phyloP scores from a whole-genome alignment of 2,329 filamentous ascomycete genomes.

The Bimuria novae-zelandiae region DNA sequence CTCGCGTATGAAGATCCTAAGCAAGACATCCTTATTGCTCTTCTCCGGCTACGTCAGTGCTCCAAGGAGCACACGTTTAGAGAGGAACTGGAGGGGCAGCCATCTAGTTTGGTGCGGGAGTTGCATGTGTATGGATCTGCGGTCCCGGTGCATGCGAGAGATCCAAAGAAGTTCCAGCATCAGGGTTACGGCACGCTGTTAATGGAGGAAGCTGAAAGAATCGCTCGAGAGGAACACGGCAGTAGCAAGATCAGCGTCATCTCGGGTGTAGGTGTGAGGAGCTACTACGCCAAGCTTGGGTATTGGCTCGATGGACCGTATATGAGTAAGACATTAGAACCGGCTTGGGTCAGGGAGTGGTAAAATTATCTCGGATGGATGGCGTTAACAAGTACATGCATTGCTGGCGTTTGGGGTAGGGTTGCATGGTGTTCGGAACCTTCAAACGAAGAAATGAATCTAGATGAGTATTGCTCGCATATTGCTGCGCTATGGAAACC shows the following conservation, averaged over 20 bases:
- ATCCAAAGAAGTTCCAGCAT: constrained; percentile 97
- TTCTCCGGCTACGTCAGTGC: constrained; percentile 88
- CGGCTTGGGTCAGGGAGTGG: constrained; percentile 40
- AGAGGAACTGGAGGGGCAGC: constrained; percentile 81
- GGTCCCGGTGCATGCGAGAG: constrained; percentile 94
- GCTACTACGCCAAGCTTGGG: constrained; percentile 91
- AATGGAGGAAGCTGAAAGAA: constrained; percentile 98
- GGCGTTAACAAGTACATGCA: constrained; percentile 15
- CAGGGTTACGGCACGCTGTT: constrained; percentile 94
- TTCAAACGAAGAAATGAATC: neutral
- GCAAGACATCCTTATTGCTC: constrained; percentile 93
- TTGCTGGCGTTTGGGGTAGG: constrained; percentile 17
- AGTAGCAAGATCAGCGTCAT: constrained; percentile 96
- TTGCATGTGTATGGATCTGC: constrained; percentile 96
- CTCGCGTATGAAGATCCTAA: constrained; percentile 97
- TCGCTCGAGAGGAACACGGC: constrained; percentile 90
- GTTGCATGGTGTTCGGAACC: neutral
- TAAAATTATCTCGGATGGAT: neutral
- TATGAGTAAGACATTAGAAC: constrained; percentile 45
- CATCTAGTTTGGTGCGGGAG: constrained; percentile 89
- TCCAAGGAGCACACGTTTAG: constrained; percentile 90
- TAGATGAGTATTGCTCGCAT: neutral
- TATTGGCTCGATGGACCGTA: constrained; percentile 94
- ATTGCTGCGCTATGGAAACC: constrained; percentile 6
- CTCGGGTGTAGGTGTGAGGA: constrained; percentile 93